Evolutionary conservation across 805 yeast species (phyloP), one percentile per base, ranked within the genome.

Genomic region (Candida suzukii): DNA sequence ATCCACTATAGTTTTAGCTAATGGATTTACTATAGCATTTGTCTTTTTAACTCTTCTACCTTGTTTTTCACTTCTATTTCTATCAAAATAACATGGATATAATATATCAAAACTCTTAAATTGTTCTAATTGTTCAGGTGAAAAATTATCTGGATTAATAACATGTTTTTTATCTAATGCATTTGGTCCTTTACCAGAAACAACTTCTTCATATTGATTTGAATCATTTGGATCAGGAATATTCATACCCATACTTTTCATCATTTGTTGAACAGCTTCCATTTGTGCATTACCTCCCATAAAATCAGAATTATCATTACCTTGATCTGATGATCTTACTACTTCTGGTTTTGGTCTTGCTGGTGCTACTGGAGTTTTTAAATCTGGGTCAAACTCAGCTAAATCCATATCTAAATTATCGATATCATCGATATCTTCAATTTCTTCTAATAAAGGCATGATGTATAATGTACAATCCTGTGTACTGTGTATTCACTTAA

Each of bases 51-150:
- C 91, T 47, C 98, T 72, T 60, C 99, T 76, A 7, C 98, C 98
- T 57, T 90, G 78, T 40, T 71, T 70, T 51, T 80, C 85, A 4
- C 88, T 69, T 60, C 95, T 73, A 47, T 74, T 74, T 41, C 66
- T 72, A 64, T 91, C 98, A 60, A 91, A 93, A 65, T 93, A 91
- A 54, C 95, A 83, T 25, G 99, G 99, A 57, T 93, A 93, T 26
- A 91, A 50, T 35, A 85, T 58, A 60, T 85, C 91, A 70, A 88
- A 77, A 40, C 67, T 61, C 55, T 78, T 78, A 50, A 88, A 70
- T 57, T 81, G 80, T 46, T 76, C 74, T 41, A 77, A 61, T 47
- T 83, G 83, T 48, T 78, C 79, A 32, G 73, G 73, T 7, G 71
- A 56, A 43, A 80, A 64, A 14, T 54, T 45, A 10, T 46, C 47